Percentiles rank a stretch among this genome's conserved stretches.
These are phyloP conservation scores for Backusella macrospora DNA, from an alignment of 192 early-diverging fungal species.

Conservation along the genomic window DNA sequence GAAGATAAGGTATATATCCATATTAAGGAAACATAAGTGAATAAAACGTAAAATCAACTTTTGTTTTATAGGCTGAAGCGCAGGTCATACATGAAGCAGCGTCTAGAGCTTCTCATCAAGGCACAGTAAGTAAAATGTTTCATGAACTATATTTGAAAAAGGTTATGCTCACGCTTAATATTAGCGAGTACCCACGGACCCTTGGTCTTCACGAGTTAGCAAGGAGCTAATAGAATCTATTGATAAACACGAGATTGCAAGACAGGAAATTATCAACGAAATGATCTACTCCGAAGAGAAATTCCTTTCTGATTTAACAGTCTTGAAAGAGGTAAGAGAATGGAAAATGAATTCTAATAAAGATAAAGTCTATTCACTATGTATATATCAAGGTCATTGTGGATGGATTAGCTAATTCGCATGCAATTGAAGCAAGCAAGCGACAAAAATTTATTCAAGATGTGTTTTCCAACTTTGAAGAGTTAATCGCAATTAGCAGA, in stretches of 20 bases:
- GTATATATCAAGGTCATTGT: slow-evolving; percentile 23
- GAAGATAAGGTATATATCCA: slow-evolving; percentile 8
- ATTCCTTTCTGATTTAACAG: slow-evolving; percentile 86
- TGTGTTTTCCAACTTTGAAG: slow-evolving; percentile 71
- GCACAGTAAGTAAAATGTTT: not conserved
- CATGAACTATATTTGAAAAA: too few relatives aligned
- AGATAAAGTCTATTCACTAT: not conserved
- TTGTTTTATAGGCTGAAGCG: not conserved
- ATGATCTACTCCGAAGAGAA: slow-evolving; percentile 89
- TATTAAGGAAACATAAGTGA: not conserved
- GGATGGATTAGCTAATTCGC: not conserved
- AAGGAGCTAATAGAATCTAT: slow-evolving; percentile 72
- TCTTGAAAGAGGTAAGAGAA: slow-evolving; percentile 71
- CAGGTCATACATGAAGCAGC: not conserved
- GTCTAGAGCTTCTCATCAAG: not conserved
- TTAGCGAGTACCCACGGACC: slow-evolving; percentile 26
- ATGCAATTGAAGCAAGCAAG: slow-evolving; percentile 38
- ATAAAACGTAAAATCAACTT: not conserved
- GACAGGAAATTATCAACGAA: slow-evolving; percentile 97
- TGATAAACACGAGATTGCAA: slow-evolving; percentile 70
- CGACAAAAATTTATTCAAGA: slow-evolving; percentile 73
- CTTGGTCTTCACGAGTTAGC: slow-evolving; percentile 79
- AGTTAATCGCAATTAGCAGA: slow-evolving; percentile 46
- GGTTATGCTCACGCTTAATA: not conserved
- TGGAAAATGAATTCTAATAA: not conserved